phyloP scores from a whole-genome alignment of 2,329 filamentous ascomycete genomes.

The Pseudogymnoascus sp. region DNA sequence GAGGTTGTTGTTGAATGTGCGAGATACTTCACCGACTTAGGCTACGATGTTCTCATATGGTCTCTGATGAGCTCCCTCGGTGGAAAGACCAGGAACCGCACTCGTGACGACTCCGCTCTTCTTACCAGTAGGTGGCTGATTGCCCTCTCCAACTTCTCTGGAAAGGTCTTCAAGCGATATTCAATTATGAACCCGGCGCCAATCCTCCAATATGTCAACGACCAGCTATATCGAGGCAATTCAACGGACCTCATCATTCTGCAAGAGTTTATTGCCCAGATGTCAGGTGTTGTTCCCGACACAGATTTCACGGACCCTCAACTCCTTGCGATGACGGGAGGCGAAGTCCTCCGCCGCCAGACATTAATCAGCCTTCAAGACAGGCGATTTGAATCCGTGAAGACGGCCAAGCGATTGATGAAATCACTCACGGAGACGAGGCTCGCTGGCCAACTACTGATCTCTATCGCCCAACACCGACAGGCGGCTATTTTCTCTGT shows the following conservation, averaged over 20 bases:
- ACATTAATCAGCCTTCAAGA: slow-evolving; percentile 77
- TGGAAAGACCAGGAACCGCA: slow-evolving; percentile 56
- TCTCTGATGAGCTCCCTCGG: slow-evolving; percentile 72
- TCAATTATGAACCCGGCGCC: slow-evolving; percentile 76
- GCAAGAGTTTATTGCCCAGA: slow-evolving; percentile 81
- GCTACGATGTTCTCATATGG: slow-evolving; percentile 91
- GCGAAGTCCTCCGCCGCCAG: slow-evolving; percentile 69
- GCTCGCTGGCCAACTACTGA: slow-evolving; percentile 74
- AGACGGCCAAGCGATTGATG: slow-evolving; percentile 73
- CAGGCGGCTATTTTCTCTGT: slow-evolving; percentile 76
- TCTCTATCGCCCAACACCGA: slow-evolving; percentile 84
- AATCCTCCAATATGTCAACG: slow-evolving; percentile 81
- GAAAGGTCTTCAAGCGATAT: slow-evolving; percentile 83
- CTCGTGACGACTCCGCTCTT: slow-evolving; percentile 55
- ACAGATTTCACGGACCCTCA: slow-evolving; percentile 84
- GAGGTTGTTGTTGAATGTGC: slow-evolving; percentile 92
- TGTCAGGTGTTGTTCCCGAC: slow-evolving; percentile 88
- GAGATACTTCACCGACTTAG: slow-evolving; percentile 85
- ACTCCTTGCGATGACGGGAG: slow-evolving; percentile 81
- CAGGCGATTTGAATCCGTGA: slow-evolving; percentile 67
- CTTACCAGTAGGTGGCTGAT: slow-evolving; percentile 89
- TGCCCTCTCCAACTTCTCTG: slow-evolving; percentile 83
- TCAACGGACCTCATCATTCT: slow-evolving; percentile 87
- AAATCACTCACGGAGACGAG: slow-evolving; percentile 70
- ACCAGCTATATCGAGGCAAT: slow-evolving; percentile 75